Conservation (phyloP, 2,329 filamentous ascomycete species). For the Ramularia endophylla region DNA sequence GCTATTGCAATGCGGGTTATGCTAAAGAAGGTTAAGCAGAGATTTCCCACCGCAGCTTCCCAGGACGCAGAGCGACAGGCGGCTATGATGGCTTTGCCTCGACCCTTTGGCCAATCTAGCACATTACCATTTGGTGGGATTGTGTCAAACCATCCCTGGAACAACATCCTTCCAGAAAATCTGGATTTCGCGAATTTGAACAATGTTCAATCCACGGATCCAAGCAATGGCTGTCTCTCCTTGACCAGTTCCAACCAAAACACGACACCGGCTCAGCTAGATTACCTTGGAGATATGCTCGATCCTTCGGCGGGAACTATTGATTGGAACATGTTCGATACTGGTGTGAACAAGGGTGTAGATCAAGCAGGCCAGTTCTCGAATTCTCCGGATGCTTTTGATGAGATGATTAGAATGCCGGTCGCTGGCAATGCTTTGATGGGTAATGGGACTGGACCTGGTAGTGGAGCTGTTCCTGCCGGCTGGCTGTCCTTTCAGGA, state of each 20-base stretch:
- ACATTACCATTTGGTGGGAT: too few species aligned
- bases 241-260: too few species aligned
- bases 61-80: slow-evolving; percentile 3
- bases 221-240: too few species aligned
- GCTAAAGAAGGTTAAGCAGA: slow-evolving; percentile 26
- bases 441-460: slow-evolving; percentile 12
- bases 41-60: slow-evolving; percentile 10
- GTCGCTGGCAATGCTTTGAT: slow-evolving; percentile 12
- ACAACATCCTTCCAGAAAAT: too few species aligned
- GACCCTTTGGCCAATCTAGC: too few species aligned
- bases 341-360: slow-evolving; percentile 6
- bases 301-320: slow-evolving; percentile 22
- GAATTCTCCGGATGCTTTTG: background rate
- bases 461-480: slow-evolving; percentile 4
- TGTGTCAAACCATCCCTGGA: too few species aligned
- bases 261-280: too few species aligned
- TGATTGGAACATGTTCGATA: slow-evolving; percentile 29
- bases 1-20: slow-evolving; percentile 28
- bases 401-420: background rate
- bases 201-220: too few species aligned
- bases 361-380: too few species aligned
- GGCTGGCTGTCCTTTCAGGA: slow-evolving; percentile 10
- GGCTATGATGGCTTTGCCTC: background rate
- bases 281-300: slow-evolving; percentile 25
- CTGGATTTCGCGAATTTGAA: too few species aligned